A percentile compares a stretch with the other conserved stretches of the same genome.
phyloP scores from a whole-genome alignment of 2,329 filamentous ascomycete species.

The Ophiostoma sp. region DNA sequence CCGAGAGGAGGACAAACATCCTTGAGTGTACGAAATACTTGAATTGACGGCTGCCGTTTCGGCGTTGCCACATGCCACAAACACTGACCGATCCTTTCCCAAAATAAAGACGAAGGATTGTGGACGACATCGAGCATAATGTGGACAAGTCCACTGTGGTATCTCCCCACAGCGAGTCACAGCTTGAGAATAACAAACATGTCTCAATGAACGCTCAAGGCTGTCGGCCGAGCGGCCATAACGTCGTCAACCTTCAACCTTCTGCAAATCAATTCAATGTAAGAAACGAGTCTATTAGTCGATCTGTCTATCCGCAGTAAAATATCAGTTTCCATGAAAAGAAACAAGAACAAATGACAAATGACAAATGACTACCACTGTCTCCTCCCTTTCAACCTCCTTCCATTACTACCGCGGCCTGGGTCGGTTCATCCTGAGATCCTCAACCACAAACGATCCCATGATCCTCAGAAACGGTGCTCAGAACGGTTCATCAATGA shows the following conservation, averaged over 20 bases:
- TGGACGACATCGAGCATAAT: no score
- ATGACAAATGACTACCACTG: background rate
- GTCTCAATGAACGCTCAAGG: background rate
- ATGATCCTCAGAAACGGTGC: background rate
- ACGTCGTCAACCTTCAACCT: background rate
- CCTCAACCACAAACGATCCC: background rate
- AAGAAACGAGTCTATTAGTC: background rate
- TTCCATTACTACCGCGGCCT: background rate
- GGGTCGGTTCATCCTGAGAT: background rate
- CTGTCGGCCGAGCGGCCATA: slow-evolving; percentile 1
- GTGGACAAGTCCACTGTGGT: no score
- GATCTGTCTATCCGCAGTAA: background rate
- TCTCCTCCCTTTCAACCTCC: background rate
- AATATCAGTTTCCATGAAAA: background rate
- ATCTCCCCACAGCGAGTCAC: background rate
- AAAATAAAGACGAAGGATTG: no score
- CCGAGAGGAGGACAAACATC: no score
- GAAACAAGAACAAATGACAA: background rate
- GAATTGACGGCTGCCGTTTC: no score
- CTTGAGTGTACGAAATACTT: no score
- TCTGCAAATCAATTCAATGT: background rate
- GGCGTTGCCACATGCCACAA: no score
- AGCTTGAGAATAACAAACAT: background rate
- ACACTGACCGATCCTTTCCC: no score
- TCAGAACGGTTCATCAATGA: background rate